Evolutionary conservation across 345 rosid species (phyloP).

Genomic region (Corchorus olitorius): DNA sequence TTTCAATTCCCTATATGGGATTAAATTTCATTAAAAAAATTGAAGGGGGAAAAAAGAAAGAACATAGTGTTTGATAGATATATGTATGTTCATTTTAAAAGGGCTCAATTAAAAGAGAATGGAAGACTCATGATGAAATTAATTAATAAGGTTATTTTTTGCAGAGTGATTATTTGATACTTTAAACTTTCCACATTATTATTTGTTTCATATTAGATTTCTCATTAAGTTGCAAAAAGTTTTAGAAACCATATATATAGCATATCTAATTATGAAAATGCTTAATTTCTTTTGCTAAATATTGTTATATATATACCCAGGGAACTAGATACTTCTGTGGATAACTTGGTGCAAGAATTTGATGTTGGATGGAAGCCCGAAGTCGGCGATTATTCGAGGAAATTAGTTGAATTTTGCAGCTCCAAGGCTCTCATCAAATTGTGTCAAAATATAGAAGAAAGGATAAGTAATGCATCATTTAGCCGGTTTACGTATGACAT

Average conservation of each 20-base stretch:
- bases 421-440: slow-evolving; percentile 44
- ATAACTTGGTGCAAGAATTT: slow-evolving; percentile 62
- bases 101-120: no score
- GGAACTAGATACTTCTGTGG: slow-evolving; percentile 46
- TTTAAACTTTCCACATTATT: no score
- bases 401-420: slow-evolving; percentile 73
- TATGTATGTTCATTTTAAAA: rapidly evolving
- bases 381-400: slow-evolving; percentile 50
- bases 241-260: no score
- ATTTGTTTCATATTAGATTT: not conserved
- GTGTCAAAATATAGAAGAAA: slow-evolving; percentile 56
- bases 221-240: no score
- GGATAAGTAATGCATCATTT: slow-evolving; percentile 64
- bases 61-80: no score
- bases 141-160: not conserved
- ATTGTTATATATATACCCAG: slow-evolving; percentile 33
- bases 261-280: not conserved
- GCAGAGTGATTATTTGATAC: no score
- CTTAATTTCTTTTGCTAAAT: not conserved
- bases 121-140: no score
- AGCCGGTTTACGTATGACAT: slow-evolving; percentile 71
- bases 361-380: slow-evolving; percentile 64
- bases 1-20: not conserved
- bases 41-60: not conserved
- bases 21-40: not conserved